Conservation (phyloP, 352 stramenopile genomes). For the Globisporangium canariense region DNA sequence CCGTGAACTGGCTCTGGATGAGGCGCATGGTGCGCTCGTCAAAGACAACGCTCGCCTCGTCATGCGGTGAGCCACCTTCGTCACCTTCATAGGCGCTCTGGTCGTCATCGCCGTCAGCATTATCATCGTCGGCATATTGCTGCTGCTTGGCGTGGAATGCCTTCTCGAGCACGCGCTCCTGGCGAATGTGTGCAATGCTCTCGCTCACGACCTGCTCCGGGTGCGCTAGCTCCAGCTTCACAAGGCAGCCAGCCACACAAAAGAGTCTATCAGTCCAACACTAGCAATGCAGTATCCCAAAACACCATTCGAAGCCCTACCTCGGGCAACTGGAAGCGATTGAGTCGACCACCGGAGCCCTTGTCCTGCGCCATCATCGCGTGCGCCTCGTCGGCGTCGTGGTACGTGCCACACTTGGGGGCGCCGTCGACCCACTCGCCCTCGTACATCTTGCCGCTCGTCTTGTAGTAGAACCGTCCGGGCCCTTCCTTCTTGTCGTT, state of each 20-base stretch:
- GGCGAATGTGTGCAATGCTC: constrained; percentile 64
- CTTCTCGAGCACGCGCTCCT: constrained; percentile 53
- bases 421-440: constrained; percentile 84
- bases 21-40: constrained; percentile 50
- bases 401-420: constrained; percentile 74
- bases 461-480: constrained; percentile 82
- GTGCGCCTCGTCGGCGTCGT: constrained; percentile 33
- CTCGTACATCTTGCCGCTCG: constrained; percentile 84
- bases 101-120: constrained; percentile 8
- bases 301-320: constrained; percentile 15
- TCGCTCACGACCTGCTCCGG: constrained; percentile 74
- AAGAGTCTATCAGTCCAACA: too few relatives aligned
- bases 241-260: neutral
- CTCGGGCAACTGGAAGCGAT: constrained; percentile 66
- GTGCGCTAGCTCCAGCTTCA: constrained; percentile 62
- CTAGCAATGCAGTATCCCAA: neutral
- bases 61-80: constrained; percentile 9
- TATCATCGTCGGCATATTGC: constrained; percentile 14
- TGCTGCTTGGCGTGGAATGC: constrained; percentile 29
- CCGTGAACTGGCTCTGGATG: constrained; percentile 55
- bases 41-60: constrained; percentile 45
- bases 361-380: constrained; percentile 11
- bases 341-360: constrained; percentile 15
- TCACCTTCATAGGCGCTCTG: constrained; percentile 12
- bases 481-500: constrained; percentile 88